phyloP scores from a whole-genome alignment of 2,329 filamentous ascomycete species.

The Trichocomaceae sp. region DNA sequence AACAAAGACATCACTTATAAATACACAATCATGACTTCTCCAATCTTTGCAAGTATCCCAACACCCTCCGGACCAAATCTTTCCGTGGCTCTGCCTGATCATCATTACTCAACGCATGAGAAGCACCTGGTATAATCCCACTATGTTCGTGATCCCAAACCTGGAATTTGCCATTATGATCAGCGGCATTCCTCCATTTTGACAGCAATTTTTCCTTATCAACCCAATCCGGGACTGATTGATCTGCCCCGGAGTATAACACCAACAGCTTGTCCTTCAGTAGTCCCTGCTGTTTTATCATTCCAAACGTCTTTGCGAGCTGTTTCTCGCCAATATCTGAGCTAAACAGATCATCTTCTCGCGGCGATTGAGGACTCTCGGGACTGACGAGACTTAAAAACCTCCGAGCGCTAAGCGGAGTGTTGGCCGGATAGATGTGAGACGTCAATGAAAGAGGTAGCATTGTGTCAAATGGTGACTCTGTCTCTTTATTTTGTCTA shows the following conservation, averaged over 20 bases:
- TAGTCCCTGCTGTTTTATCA: slow-evolving; percentile 43
- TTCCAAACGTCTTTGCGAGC: slow-evolving; percentile 54
- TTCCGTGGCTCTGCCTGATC: slow-evolving; percentile 37
- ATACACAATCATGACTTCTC: too few relatives aligned
- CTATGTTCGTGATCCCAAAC: slow-evolving; percentile 22
- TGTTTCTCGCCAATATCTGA: slow-evolving; percentile 54
- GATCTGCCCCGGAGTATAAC: slow-evolving; percentile 60
- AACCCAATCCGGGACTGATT: slow-evolving; percentile 54
- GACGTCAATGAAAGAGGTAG: slow-evolving; percentile 20
- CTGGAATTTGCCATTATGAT: slow-evolving; percentile 35
- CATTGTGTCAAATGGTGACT: slow-evolving; percentile 9
- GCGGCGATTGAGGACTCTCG: slow-evolving; percentile 44
- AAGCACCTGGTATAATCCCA: slow-evolving; percentile 21
- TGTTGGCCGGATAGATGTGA: slow-evolving; percentile 22
- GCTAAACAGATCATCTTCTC: slow-evolving; percentile 75
- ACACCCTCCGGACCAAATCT: slow-evolving; percentile 47
- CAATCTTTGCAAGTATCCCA: slow-evolving; percentile 40
- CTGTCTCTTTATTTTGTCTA: not conserved
- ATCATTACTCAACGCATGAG: slow-evolving; percentile 30
- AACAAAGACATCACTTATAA: too few relatives aligned
- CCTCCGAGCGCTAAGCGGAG: slow-evolving; percentile 44
- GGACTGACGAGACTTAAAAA: slow-evolving; percentile 46
- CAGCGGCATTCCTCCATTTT: slow-evolving; percentile 51
- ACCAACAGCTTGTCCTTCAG: slow-evolving; percentile 49
- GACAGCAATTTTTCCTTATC: slow-evolving; percentile 54